Evolutionary conservation across 345 rosid species (phyloP).

Genomic region (Populus pruinosa): DNA sequence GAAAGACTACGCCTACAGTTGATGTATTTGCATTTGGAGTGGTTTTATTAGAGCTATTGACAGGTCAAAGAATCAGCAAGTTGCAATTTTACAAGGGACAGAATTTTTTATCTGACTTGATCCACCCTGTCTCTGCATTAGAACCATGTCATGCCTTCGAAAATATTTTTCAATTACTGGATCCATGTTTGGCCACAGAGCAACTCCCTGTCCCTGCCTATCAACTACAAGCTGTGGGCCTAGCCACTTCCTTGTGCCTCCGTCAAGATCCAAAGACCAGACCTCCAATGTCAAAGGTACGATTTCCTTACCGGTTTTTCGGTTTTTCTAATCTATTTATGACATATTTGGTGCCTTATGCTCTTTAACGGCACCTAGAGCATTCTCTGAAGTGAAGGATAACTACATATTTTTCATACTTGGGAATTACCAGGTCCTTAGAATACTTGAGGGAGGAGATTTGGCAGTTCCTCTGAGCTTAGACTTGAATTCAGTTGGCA

Average conservation of each 20-base stretch:
- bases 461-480: constrained; percentile 32
- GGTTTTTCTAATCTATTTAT: not conserved
- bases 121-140: constrained; percentile 37
- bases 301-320: not conserved
- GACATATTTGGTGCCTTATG: not conserved
- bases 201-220: constrained; percentile 25
- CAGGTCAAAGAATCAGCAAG: constrained; percentile 46
- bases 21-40: constrained; percentile 72
- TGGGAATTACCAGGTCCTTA: constrained; percentile 25
- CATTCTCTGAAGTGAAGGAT: not conserved
- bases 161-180: constrained; percentile 29
- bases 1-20: constrained; percentile 45
- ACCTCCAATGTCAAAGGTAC: constrained; percentile 61
- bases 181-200: constrained; percentile 39
- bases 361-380: not conserved
- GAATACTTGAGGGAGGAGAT: constrained; percentile 62
- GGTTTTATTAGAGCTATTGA: constrained; percentile 57
- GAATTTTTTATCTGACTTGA: constrained; percentile 44
- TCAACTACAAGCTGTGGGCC: constrained; percentile 48
- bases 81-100: constrained; percentile 37
- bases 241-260: constrained; percentile 46
- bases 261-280: constrained; percentile 47
- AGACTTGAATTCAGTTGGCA: constrained; percentile 53
- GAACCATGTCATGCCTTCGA: constrained; percentile 31
- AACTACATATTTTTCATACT: not conserved